phyloP scores from a whole-genome alignment of 371 early-diverging fungal genomes.

The Syncephalastrum racemosum region DNA sequence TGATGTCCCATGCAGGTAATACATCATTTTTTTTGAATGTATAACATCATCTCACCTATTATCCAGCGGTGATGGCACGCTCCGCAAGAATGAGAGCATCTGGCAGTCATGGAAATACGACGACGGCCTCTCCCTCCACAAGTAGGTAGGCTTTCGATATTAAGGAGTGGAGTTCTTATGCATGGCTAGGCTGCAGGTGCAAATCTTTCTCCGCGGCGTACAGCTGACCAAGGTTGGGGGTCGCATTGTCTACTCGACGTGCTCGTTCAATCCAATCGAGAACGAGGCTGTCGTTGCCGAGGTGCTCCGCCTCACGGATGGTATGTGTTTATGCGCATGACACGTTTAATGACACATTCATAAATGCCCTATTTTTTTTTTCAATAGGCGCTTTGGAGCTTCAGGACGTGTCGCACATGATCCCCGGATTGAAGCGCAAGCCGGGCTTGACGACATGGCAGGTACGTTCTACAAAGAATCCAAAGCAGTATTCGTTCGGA shows the following conservation, averaged over 20 bases:
- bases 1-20: slow-evolving; percentile 94
- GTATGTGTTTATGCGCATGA: slow-evolving; percentile 13
- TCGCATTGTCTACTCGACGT: slow-evolving; percentile 98
- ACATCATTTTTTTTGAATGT: neutral
- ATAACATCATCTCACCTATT: too few relatives aligned
- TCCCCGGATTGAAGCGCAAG: slow-evolving; percentile 75
- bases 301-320: slow-evolving; percentile 66
- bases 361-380: neutral
- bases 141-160: slow-evolving; percentile 38
- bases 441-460: slow-evolving; percentile 89
- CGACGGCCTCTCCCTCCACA: slow-evolving; percentile 80
- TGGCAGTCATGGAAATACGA: slow-evolving; percentile 87
- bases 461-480: slow-evolving; percentile 40
- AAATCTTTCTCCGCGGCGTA: slow-evolving; percentile 87
- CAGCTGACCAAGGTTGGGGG: slow-evolving; percentile 93
- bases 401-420: slow-evolving; percentile 78
- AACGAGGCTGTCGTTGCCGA: slow-evolving; percentile 95
- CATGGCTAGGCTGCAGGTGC: slow-evolving; percentile 62
- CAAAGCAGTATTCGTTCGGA: neutral
- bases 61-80: slow-evolving; percentile 95
- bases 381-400: slow-evolving; percentile 68
- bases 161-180: too few relatives aligned
- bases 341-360: neutral
- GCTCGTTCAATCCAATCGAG: slow-evolving; percentile 98
- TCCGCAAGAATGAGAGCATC: slow-evolving; percentile 94